Conservation (phyloP, 441 rosid genomes). For the Populus tomentosa region DNA sequence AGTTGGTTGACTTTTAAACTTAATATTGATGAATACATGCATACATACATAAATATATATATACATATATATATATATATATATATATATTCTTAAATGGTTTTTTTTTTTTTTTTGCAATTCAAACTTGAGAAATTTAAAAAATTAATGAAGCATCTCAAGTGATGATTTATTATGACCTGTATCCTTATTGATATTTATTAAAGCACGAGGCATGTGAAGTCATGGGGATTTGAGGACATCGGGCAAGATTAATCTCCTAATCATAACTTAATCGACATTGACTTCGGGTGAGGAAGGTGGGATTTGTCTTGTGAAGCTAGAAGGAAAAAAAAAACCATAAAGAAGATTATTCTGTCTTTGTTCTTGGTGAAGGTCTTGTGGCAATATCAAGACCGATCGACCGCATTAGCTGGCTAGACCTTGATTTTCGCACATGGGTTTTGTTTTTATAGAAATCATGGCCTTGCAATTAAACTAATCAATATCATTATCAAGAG, state of each 20-base stretch:
- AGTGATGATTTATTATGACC: not conserved
- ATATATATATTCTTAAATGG: too few species aligned
- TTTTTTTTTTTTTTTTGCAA: too few species aligned
- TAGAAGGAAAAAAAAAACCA: not conserved
- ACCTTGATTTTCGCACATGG: conserved; percentile 13
- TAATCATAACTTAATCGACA: not conserved
- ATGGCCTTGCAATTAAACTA: not conserved
- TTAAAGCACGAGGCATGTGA: not conserved
- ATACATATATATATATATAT: too few species aligned
- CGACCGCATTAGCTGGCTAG: conserved; percentile 10
- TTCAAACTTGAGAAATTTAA: too few species aligned
- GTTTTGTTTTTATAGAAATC: conserved; percentile 2
- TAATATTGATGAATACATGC: too few species aligned
- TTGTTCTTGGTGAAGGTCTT: conserved; percentile 1
- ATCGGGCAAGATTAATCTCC: not conserved
- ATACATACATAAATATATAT: too few species aligned
- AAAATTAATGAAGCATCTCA: not conserved
- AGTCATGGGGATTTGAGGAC: not conserved
- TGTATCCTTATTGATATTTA: not conserved
- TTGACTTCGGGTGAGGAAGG: not conserved
- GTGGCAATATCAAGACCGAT: conserved; percentile 10
- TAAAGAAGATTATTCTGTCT: not conserved
- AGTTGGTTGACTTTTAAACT: too few species aligned
- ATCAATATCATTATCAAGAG: not conserved
- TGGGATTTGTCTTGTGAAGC: not conserved